Conservation (phyloP, 306 rosid species). For the Prunus davidiana region DNA sequence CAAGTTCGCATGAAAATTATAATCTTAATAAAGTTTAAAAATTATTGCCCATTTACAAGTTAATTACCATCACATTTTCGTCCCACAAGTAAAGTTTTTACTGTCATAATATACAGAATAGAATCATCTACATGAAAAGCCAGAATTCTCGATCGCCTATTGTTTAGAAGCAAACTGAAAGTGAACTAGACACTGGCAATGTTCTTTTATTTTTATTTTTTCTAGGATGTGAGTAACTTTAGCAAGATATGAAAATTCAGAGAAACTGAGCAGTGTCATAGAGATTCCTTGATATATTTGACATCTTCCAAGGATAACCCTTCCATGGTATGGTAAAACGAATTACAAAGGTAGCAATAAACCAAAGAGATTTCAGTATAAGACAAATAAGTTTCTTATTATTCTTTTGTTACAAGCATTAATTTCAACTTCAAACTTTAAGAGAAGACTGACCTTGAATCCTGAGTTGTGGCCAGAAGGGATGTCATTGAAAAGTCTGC, state of each 20-base stretch:
- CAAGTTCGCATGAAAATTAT: background rate
- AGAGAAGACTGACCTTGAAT: constrained; percentile 66
- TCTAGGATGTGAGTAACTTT: background rate
- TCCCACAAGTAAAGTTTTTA: background rate
- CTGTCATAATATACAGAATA: background rate
- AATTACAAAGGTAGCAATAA: background rate
- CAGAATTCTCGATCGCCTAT: background rate
- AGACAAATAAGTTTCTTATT: constrained; percentile 5
- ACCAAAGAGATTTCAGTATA: background rate
- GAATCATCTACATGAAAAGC: background rate
- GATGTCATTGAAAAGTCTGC: constrained; percentile 71
- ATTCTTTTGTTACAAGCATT: background rate
- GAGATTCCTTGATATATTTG: background rate
- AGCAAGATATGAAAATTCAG: background rate
- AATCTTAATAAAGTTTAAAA: background rate
- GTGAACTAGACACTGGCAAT: background rate
- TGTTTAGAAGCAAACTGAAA: background rate
- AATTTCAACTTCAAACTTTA: background rate
- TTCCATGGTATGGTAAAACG: background rate
- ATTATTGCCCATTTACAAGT: background rate
- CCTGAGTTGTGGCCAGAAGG: constrained; percentile 88
- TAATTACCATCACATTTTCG: background rate
- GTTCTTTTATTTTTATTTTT: background rate
- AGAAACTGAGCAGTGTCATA: background rate
- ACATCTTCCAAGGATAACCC: background rate